Evolutionary conservation across 2,329 filamentous ascomycete genomes (phyloP), one percentile per base, ranked within the genome.

Genomic region (Laburnicola sp.): DNA sequence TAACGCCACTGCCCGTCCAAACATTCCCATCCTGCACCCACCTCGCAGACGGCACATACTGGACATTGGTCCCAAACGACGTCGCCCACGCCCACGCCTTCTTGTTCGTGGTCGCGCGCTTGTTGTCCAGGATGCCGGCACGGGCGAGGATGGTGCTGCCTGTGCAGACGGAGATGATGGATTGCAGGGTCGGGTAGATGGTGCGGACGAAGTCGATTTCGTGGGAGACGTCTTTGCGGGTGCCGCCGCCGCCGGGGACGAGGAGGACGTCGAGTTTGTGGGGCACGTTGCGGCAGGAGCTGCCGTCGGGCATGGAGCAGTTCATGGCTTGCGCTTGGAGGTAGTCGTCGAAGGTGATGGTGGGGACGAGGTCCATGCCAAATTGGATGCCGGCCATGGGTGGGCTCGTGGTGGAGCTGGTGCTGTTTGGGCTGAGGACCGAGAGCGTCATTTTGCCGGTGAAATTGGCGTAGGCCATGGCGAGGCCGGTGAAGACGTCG

Each of bases 51-150:
- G 74, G 70, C 28, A 84, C 76, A 85, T 85, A 88, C 1, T 79
- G 69, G 0, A 85, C 81, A 1, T 77, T 71, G 0, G 77, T 74
- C 0, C 79, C 75, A 45, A 77, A 70, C 1, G 70, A 62, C 0
- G 68, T 78, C 3, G 80, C 77, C 48, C 48, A 47, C 10, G 25
- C n/a, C 48, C 50, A 87, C 1, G 37, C 73, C 2, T 64, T 64
- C 70, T 88, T 88, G 63, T 88, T 88, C 11, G 83, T 86, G 2
- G 86, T 88, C 2, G 83, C 86, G 4, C 76, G 71, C 51, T 72
- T 75, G 0, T 81, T 80, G 51, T 86, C 78, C 22, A 88, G 65
- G 2, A 87, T 66, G 0, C 85, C 85, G 0, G 84, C 72, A 30
- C 73, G 70, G 0, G 84, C 85, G 0, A 80, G 76, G 3, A 86